phyloP scores from a whole-genome alignment of 2,329 filamentous ascomycete genomes.

The Cercospora zeae-maydis region DNA sequence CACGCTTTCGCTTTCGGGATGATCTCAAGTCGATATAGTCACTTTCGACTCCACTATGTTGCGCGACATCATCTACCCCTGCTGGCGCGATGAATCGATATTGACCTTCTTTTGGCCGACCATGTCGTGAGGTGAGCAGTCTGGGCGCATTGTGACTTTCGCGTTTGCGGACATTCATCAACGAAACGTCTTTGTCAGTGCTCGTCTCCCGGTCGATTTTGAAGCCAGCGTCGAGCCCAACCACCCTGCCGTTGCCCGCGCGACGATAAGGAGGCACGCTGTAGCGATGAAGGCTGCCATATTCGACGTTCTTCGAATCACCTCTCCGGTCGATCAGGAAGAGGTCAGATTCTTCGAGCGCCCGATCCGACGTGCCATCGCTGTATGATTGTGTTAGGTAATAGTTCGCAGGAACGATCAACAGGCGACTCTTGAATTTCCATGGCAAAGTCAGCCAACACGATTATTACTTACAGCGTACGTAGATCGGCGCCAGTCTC shows the following conservation, averaged over 20 bases:
- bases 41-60: not conserved
- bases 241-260: constrained; percentile 62
- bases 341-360: constrained; percentile 33
- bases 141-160: constrained; percentile 4
- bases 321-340: constrained; percentile 71
- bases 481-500: too few relatives aligned
- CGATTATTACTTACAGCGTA: not conserved
- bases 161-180: constrained; percentile 3
- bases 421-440: not conserved
- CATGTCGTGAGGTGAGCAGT: constrained; percentile 19
- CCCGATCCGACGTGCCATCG: not conserved
- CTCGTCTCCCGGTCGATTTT: constrained; percentile 65
- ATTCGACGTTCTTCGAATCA: constrained; percentile 70
- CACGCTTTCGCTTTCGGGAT: constrained; percentile 23
- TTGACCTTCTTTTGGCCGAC: constrained; percentile 1
- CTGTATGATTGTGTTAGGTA: not conserved
- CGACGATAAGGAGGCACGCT: constrained; percentile 69
- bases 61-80: not conserved
- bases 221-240: constrained; percentile 61
- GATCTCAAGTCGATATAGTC: constrained; percentile 24
- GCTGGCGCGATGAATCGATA: constrained; percentile 12
- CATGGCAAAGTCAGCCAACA: too few relatives aligned
- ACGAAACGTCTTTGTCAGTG: constrained; percentile 41
- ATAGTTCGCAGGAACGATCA: not conserved
- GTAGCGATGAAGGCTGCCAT: constrained; percentile 69